These are phyloP conservation scores for Ophiostoma quercus DNA, from an alignment of 2,329 filamentous ascomycete genomes.

Conservation along the genomic window DNA sequence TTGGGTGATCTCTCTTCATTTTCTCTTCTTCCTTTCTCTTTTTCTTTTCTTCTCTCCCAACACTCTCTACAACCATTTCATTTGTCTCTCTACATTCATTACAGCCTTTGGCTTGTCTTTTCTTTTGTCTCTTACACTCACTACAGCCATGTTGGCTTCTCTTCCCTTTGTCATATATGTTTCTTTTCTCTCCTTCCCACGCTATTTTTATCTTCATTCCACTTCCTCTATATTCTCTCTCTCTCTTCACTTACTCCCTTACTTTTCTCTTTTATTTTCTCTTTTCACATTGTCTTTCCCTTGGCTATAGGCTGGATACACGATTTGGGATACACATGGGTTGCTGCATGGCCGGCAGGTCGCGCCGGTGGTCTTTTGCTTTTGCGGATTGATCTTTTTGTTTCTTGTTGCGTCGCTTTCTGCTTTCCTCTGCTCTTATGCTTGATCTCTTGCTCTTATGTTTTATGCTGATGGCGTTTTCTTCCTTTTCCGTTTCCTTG, in stretches of 20 bases:
- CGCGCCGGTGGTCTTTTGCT: background rate
- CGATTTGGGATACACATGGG: constrained; percentile 3
- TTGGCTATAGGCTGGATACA: constrained; percentile 1
- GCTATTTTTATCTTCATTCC: too few relatives aligned
- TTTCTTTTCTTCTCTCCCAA: background rate
- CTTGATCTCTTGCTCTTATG: constrained; percentile 1
- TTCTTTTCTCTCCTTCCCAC: background rate
- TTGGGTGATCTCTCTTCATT: background rate
- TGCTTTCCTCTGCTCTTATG: background rate
- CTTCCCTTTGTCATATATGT: background rate
- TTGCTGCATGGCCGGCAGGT: constrained; percentile 7
- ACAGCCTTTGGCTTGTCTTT: background rate
- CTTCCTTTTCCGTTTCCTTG: background rate
- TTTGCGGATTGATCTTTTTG: constrained; percentile 1
- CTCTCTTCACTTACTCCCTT: background rate
- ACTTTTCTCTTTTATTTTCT: background rate
- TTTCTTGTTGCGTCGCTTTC: background rate
- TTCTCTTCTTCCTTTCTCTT: background rate
- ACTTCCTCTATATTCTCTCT: background rate
- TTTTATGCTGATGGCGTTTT: background rate
- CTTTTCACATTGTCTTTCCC: background rate
- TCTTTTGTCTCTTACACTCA: background rate
- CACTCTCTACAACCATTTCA: background rate
- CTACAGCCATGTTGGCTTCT: background rate
- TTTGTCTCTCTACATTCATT: background rate